Percentiles rank a stretch among this genome's conserved stretches.
Evolutionary conservation across 192 early-diverging fungal species (phyloP).

Genomic region (Linderina pennispora): DNA sequence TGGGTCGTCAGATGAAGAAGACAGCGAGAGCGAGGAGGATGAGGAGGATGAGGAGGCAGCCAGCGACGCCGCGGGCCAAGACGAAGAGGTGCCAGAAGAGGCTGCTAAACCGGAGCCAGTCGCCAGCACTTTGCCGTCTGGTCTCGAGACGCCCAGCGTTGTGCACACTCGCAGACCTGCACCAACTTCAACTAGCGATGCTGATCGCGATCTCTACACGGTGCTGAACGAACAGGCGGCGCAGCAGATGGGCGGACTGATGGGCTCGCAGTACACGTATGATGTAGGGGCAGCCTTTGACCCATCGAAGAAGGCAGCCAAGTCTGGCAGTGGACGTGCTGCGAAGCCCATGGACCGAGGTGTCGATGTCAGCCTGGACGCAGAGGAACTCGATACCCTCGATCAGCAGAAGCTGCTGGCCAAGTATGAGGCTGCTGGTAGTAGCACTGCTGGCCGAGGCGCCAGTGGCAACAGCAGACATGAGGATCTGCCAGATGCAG

Average conservation of each 20-base stretch:
- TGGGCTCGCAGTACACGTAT: conserved; percentile 93
- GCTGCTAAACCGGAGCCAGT: conserved; percentile 51
- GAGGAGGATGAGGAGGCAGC: conserved; percentile 51
- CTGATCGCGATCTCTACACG: conserved; percentile 68
- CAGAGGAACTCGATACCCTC: conserved; percentile 78
- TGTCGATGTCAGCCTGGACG: conserved; percentile 84
- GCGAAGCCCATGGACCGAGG: conserved; percentile 54
- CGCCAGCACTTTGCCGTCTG: conserved; percentile 50
- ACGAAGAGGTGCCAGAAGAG: conserved; percentile 27
- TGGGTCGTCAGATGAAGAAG: conserved; percentile 55
- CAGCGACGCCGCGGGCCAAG: conserved; percentile 60
- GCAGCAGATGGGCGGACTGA: conserved; percentile 68
- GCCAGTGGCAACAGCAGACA: conserved; percentile 27
- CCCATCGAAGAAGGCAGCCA: conserved; percentile 43
- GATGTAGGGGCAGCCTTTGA: conserved; percentile 55
- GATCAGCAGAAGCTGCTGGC: conserved; percentile 69
- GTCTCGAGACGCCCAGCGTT: conserved; percentile 83
- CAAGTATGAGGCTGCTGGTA: conserved; percentile 78
- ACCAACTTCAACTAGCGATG: conserved; percentile 14
- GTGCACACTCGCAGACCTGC: conserved; percentile 75
- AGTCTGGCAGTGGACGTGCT: conserved; percentile 20
- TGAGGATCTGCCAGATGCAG: conserved; percentile 85
- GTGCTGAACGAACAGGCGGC: conserved; percentile 73
- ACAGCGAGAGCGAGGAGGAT: conserved; percentile 67
- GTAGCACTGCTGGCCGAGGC: conserved; percentile 37